Percentiles rank a stretch among this genome's conserved stretches.
phyloP scores from a whole-genome alignment of 352 stramenopile species.

The Phytophthora vignae region DNA sequence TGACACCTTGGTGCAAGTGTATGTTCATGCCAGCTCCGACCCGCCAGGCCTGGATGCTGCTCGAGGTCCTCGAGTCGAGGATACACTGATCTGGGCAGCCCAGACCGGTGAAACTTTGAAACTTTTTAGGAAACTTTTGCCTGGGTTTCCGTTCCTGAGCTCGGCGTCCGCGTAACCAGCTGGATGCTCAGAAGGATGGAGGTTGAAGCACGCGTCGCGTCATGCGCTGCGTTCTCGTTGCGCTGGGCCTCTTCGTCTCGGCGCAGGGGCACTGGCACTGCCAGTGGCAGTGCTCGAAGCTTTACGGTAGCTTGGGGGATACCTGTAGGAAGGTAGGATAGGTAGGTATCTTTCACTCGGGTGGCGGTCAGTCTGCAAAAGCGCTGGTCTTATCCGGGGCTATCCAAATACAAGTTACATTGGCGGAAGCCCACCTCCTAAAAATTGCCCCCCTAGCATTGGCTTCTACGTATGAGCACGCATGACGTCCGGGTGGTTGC shows the following conservation, averaged over 20 bases:
- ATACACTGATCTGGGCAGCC: constrained; percentile 22
- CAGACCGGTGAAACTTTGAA: not conserved
- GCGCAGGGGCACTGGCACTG: not conserved
- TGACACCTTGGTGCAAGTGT: not conserved
- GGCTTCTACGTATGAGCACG: not conserved
- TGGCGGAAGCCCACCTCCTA: not conserved
- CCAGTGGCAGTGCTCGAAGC: not conserved
- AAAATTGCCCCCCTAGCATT: not conserved
- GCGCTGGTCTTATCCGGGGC: constrained; percentile 14
- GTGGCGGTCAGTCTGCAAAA: not conserved
- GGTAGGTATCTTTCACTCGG: constrained; percentile 7
- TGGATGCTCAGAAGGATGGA: constrained; percentile 3
- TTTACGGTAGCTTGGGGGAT: not conserved
- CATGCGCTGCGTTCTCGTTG: not conserved
- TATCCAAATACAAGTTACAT: constrained; percentile 4
- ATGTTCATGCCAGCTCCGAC: not conserved
- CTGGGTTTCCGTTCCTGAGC: not conserved
- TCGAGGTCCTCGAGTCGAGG: not conserved
- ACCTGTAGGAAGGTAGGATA: no score
- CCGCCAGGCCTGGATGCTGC: no score
- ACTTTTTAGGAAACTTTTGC: constrained; percentile 12
- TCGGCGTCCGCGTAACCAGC: constrained; percentile 11
- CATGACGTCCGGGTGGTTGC: not conserved
- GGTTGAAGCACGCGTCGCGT: constrained; percentile 13
- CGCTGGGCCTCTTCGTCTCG: not conserved